Evolutionary conservation across 352 stramenopile species (phyloP).

Genomic region (Globisporangium iwayamae): DNA sequence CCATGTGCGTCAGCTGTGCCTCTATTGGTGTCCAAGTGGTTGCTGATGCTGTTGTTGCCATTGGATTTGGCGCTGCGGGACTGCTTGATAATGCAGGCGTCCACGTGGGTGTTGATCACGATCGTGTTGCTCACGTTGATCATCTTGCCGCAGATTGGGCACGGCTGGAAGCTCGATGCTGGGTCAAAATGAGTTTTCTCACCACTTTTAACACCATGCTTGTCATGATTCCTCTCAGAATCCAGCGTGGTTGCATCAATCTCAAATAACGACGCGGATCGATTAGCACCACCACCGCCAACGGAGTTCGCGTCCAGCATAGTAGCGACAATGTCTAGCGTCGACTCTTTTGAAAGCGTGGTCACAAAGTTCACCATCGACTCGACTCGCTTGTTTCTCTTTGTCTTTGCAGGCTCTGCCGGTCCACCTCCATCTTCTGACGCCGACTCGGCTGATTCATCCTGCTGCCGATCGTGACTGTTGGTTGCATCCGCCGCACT

Average conservation of each 20-base stretch:
- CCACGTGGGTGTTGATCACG: constrained; percentile 64
- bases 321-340: constrained; percentile 15
- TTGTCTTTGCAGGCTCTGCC: neutral
- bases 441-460: constrained; percentile 4
- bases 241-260: neutral
- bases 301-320: constrained; percentile 21
- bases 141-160: constrained; percentile 53
- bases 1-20: neutral
- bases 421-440: neutral
- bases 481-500: neutral
- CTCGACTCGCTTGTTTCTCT: constrained; percentile 4
- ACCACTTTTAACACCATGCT: neutral
- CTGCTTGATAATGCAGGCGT: constrained; percentile 34
- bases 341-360: constrained; percentile 9
- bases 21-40: neutral
- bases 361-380: constrained; percentile 16
- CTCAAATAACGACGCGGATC: neutral
- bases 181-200: neutral
- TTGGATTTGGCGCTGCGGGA: neutral
- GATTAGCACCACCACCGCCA: constrained; percentile 2
- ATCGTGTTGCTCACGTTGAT: constrained; percentile 50
- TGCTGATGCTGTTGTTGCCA: neutral
- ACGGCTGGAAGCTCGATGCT: constrained; percentile 29
- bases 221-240: neutral
- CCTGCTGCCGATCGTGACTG: neutral